Conservation (phyloP, 768 basidiomycete genomes). For the Suillus placidus region DNA sequence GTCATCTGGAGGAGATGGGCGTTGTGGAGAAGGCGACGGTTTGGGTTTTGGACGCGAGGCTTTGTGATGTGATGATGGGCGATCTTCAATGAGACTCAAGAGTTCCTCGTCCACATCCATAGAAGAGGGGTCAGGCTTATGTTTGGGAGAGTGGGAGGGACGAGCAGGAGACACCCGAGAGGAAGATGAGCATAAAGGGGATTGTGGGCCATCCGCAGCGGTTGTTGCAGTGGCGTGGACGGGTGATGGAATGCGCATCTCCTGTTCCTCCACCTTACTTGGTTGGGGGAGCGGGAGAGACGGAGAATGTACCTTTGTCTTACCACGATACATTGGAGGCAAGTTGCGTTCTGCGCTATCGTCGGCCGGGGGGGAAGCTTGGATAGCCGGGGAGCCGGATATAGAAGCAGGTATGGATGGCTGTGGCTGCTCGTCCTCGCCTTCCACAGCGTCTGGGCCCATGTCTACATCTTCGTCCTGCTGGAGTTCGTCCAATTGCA, state of each 20-base stretch:
- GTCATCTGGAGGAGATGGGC: conserved; percentile 17
- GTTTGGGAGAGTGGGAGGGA: conserved; percentile 1
- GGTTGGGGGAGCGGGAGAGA: not conserved
- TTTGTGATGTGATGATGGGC: conserved; percentile 23
- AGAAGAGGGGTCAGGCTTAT: conserved; percentile 37
- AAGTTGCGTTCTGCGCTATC: not conserved
- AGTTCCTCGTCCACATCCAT: conserved; percentile 63
- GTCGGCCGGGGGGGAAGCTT: not conserved
- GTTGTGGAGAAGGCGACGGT: conserved; percentile 11
- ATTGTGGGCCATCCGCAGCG: not conserved
- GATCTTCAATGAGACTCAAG: conserved; percentile 68
- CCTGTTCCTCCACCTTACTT: conserved; percentile 9
- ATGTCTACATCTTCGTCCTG: conserved; percentile 22
- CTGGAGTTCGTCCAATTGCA: conserved; percentile 1
- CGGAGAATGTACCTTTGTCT: not conserved
- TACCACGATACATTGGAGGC: conserved; percentile 5
- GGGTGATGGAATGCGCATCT: not conserved
- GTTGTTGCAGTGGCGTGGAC: not conserved
- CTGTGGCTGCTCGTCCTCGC: conserved; percentile 40
- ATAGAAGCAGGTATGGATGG: not conserved
- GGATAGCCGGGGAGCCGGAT: not conserved
- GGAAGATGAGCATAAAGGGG: not conserved
- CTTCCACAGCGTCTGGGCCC: conserved; percentile 42
- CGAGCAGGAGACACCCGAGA: not conserved
- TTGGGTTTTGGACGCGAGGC: conserved; percentile 16